Percentiles rank a stretch among this genome's conserved stretches.
These are phyloP conservation scores for Ustilago crameri DNA, from an alignment of 1,284 basidiomycete genomes.

Conservation along the genomic window DNA sequence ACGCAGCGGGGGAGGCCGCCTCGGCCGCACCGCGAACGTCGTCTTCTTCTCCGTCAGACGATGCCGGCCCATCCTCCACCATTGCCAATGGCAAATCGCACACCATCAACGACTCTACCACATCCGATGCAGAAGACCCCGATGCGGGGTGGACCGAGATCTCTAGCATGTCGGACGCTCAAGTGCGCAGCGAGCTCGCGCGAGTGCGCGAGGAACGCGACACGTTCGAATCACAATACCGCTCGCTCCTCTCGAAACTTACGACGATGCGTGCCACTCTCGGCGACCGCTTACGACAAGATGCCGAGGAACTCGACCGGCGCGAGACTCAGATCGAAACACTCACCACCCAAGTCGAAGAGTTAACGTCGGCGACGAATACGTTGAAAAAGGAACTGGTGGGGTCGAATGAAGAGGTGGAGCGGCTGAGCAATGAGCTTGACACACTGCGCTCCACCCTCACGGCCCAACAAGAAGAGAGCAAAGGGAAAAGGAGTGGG, in stretches of 20 bases:
- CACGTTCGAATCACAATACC: constrained; percentile 83
- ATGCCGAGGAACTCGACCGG: constrained; percentile 74
- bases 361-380: neutral
- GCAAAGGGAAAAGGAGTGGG: neutral
- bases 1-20: no score
- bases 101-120: no score
- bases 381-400: constrained; percentile 51
- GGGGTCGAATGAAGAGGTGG: constrained; percentile 42
- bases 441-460: constrained; percentile 32
- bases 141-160: no score
- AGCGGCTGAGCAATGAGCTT: constrained; percentile 43
- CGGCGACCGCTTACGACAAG: constrained; percentile 92
- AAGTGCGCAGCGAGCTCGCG: constrained; percentile 27
- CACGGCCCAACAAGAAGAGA: constrained; percentile 1
- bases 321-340: constrained; percentile 63
- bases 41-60: no score
- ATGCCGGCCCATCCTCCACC: no score
- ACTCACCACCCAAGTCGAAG: constrained; percentile 30
- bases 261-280: constrained; percentile 92
- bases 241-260: constrained; percentile 84
- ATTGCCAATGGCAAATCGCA: neutral
- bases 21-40: no score
- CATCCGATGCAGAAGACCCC: no score
- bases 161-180: neutral
- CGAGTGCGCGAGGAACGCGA: constrained; percentile 79